Percentiles rank a stretch among this genome's conserved stretches.
Conservation (phyloP, 345 rosid genomes). For the Gossypium mustelinum region DNA sequence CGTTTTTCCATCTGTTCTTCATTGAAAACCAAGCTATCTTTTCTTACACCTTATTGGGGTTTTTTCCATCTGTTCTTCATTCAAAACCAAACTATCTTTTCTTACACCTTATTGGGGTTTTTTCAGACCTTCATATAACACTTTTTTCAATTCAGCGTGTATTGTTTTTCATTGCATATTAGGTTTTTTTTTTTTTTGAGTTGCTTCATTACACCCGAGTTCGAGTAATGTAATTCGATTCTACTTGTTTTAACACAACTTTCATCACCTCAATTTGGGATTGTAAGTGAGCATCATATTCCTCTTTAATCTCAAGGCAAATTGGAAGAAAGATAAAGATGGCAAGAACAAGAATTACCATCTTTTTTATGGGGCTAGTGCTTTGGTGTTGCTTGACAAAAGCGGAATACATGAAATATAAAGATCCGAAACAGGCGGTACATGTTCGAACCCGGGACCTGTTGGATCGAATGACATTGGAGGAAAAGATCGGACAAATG, state of each 20-base stretch:
- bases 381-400: neutral
- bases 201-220: too few species aligned
- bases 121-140: neutral
- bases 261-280: neutral
- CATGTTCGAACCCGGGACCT: constrained; percentile 39
- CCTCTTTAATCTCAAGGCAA: neutral
- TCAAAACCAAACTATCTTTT: neutral
- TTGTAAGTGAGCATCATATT: neutral
- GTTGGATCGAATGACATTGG: constrained; percentile 43
- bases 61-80: neutral
- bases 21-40: neutral
- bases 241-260: neutral
- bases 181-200: too few species aligned
- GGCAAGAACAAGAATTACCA: constrained; percentile 4
- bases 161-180: too few species aligned
- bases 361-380: constrained; percentile 9
- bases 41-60: too few species aligned
- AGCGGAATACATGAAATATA: constrained; percentile 31
- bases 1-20: neutral
- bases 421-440: constrained; percentile 37
- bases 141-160: too few species aligned
- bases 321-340: neutral
- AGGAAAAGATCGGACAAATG: constrained; percentile 64
- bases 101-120: too few species aligned
- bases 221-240: too few species aligned